Evolutionary conservation across 352 stramenopile genomes (phyloP), one percentile per base, ranked within the genome.

Genomic region (Blastocystis hominis): DNA sequence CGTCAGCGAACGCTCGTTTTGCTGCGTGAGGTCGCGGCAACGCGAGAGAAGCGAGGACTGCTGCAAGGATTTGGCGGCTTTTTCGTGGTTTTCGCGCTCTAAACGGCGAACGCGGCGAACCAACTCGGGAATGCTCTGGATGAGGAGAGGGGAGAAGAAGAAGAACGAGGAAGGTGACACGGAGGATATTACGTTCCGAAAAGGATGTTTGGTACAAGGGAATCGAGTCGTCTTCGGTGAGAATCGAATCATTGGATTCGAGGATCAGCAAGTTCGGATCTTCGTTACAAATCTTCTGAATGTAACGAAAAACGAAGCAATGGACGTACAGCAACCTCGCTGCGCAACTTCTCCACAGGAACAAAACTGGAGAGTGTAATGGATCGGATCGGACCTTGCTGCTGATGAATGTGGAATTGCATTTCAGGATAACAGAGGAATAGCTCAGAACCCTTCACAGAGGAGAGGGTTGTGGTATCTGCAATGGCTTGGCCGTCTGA

Each of bases 151-250:
- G 36, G 0, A 30, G 0, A 34, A 61, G 13, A 6, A n/a, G 30
- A 50, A 15, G 24, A 13, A 64, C 70, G 15, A 61, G 38, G 55
- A 80, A 80, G 30, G 50, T 62, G 30, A 80, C 30, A 6, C 40
- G 50, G 0, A 80, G 6, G 17, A n/a, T 64, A 38, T 80, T 80
- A 7, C 17, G 44, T 3, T 61, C 70, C 36, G 63, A 1, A 64
- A 80, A 80, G 30, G 40, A 30, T 20, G 70, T 64, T 40, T 80
- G n/a, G 70, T 80, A 80, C 46, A 80, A 46, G 6, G 50, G 50
- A 13, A n/a, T 42, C 30, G 40, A 36, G 5, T 80, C 70, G 3
- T 80, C 70, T 1, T 80, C 70, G 0, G 44, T 47, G 20, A 80
- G 36, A 15, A 54, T 47, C 10, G 53, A 40, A 40, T 62, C 53